A percentile compares a stretch with the other conserved stretches of the same genome.
phyloP scores from a whole-genome alignment of 108 stramenopile species.

The Chaetoceros muelleri region DNA sequence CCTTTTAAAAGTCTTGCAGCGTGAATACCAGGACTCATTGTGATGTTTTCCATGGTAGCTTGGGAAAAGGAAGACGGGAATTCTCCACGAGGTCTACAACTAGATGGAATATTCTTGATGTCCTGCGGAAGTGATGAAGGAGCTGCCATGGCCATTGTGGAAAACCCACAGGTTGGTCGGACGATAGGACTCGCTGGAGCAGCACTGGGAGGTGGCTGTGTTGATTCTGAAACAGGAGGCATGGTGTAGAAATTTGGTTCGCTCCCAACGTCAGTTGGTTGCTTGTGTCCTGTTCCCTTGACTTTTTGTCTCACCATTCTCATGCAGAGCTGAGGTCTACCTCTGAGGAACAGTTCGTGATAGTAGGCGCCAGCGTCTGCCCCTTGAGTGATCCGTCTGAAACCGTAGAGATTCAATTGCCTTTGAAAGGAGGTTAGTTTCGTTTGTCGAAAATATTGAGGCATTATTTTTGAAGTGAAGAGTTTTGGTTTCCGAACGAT shows the following conservation, averaged over 20 bases:
- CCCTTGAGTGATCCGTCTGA: conserved; percentile 81
- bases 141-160: not conserved
- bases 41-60: too few relatives aligned
- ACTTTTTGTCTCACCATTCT: conserved; percentile 80
- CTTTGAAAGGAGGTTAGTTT: conserved; percentile 76
- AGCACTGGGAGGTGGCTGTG: conserved; percentile 7
- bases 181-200: not conserved
- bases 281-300: conserved; percentile 85
- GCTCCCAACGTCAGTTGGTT: conserved; percentile 64
- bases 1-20: not conserved
- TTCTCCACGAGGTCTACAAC: not conserved
- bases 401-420: conserved; percentile 90
- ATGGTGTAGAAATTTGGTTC: conserved; percentile 82
- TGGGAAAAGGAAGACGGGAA: too few relatives aligned
- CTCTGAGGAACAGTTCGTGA: conserved; percentile 77
- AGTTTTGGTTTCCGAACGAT: conserved; percentile 71
- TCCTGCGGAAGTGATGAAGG: not conserved
- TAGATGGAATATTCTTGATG: not conserved
- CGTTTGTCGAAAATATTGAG: conserved; percentile 76
- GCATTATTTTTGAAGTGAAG: conserved; percentile 83
- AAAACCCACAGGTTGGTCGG: not conserved
- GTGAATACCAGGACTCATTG: not conserved
- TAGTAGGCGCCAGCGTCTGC: conserved; percentile 65
- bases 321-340: conserved; percentile 55
- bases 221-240: conserved; percentile 13